Evolutionary conservation across 768 basidiomycete species (phyloP), one percentile per base, ranked within the genome.

Genomic region (Hortiboletus campestris): DNA sequence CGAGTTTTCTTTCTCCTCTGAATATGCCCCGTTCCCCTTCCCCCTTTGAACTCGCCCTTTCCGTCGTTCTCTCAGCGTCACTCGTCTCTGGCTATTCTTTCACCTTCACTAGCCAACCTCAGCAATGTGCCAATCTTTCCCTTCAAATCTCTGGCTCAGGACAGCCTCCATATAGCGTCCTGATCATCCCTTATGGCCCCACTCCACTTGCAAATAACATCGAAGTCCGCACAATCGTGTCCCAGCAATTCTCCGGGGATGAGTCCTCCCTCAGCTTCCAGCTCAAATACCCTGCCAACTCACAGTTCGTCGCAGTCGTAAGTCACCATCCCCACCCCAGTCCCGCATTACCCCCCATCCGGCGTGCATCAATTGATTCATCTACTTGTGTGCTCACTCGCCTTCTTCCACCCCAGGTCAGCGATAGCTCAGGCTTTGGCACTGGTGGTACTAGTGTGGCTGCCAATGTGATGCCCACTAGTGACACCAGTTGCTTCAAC

Each of bases 251-350:
- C 64, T 56, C 72, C 19, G 78, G 70, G 28, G 63, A 69, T 25
- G 66, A 70, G 7, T 53, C 72, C 19, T 72, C 75, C 22, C 61
- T 82, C 29, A 75, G 68, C 36, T 86, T 91, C 67, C 70, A 80
- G 64, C 77, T 90, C 49, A 79, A 77, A 29, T 91, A 80, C 65
- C 89, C 89, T 0, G 76, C 71, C 46, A 77, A 82, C 64, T 87
- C 88, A 4, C 84, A 88, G 63, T 85, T 92, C 51, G 87, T 91
- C 25, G 84, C 85, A 6, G 85, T 90, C 63, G 89, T 89, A 63
- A 73, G 86, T 83, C 7, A n/a, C 46, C 20, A 4, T 53, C 35
- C 22, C 14, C 16, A n/a, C 35, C 22, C 14, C 16, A n/a, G 5
- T 55, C 10, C 13, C 28, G 35, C 10, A 12, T 25, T n/a, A 11